Base-by-base conservation (phyloP, 2,329 filamentous ascomycete genomes). In the Trichoderma cornu-damae region DNA sequence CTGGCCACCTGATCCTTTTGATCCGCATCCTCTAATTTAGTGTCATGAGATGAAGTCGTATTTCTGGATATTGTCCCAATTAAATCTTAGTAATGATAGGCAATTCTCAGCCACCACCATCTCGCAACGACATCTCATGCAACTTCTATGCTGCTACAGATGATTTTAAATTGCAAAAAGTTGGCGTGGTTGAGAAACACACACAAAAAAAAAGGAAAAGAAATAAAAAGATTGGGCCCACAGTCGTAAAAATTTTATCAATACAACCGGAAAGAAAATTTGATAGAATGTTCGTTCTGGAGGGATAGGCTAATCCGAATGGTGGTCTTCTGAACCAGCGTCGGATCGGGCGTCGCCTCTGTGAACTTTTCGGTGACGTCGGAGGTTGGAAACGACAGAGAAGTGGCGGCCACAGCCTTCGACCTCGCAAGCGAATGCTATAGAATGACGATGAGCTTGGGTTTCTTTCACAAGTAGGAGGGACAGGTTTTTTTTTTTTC, bases 361-460 rank as follows among this genome's bases (percentile, higher is more conserved):
- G 79, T 99, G 94, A 47, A 97, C 93, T 76, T 97, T 97, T 70
- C 90, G 88, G 75, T 99, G 94, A 67, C 94, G 83, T 63, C 94
- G 86, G 57, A 97, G 78, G 72, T 99, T 99, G 43, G 92, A 96
- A 20, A 97, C 94, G 24, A 97, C 94, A 0, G 93, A 97, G 73
- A 99, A 97, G 68, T 96, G 90, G 66, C 94, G 87, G 37, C 93
- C 93, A 69, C 94, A 99, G 47, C 92, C 92, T 69, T 96, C 90
- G 57, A 96, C 89, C 67, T 96, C 90, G 69, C 94, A 97, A 22
- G 87, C 87, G 69, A 96, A 97, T 63, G 94, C 92, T 96, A 52
- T n/a, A 37, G 32, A 3, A 58, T 3, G 12, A 42, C 6, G 14
- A 22, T 57, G 18, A 40, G 64, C 47, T 32, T 16, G 12, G 7